These are phyloP conservation scores for Alliaria petiolata DNA, from an alignment of 345 rosid species.

Conservation along the genomic window DNA sequence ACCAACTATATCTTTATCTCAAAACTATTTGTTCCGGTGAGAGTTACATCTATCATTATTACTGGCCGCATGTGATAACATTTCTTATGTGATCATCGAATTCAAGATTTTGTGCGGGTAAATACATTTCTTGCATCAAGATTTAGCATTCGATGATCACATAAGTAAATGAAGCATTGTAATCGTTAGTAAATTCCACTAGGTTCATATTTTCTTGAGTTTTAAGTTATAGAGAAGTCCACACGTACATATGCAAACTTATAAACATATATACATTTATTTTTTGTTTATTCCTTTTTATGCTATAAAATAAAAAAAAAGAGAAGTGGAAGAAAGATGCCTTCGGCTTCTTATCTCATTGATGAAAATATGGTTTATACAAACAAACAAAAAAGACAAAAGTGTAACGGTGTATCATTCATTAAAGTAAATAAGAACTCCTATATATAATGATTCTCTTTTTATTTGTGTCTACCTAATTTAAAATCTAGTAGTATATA, in stretches of 20 bases:
- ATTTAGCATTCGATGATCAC: neutral
- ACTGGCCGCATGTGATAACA: neutral
- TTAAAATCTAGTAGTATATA: conserved; percentile 10
- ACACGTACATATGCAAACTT: neutral
- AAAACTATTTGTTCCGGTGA: neutral
- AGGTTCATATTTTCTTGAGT: neutral
- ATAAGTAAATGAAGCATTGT: neutral
- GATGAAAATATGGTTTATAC: conserved; percentile 19
- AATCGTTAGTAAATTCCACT: neutral
- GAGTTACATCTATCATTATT: neutral
- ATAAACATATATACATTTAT: neutral
- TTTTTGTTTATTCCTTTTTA: neutral
- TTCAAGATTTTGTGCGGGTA: no score
- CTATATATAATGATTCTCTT: neutral
- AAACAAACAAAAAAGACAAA: conserved; percentile 20
- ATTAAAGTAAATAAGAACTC: conserved; percentile 19
- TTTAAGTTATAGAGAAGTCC: neutral
- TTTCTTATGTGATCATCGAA: no score
- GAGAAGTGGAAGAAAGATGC: conserved; percentile 16
- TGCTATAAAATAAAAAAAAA: neutral
- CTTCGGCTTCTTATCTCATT: conserved; percentile 30
- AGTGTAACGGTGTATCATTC: conserved; percentile 23
- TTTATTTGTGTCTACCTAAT: conserved; percentile 10
- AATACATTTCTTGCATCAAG: neutral
- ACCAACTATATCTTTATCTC: neutral